phyloP scores from a whole-genome alignment of 2,329 filamentous ascomycete species.

The Colletotrichum tamarilloi region DNA sequence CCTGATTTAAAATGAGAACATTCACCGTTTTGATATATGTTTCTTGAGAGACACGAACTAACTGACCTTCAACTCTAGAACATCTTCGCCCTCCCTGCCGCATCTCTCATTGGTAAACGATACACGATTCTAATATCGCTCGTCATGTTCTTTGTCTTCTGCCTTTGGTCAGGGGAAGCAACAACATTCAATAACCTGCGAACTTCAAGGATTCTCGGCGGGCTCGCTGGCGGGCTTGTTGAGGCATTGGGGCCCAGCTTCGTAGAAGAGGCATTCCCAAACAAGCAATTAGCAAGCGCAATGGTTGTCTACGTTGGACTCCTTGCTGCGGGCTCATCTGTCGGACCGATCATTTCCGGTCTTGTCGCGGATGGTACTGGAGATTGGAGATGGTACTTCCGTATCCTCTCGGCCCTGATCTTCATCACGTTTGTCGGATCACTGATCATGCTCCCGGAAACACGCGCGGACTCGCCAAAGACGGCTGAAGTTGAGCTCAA shows the following conservation, averaged over 20 bases:
- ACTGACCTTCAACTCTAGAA: slow-evolving; percentile 21
- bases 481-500: background rate
- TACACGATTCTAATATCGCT: slow-evolving; percentile 39
- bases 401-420: slow-evolving; percentile 31
- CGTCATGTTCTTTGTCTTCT: slow-evolving; percentile 32
- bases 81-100: slow-evolving; percentile 31
- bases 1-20: background rate
- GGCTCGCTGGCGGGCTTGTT: slow-evolving; percentile 34
- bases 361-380: slow-evolving; percentile 24
- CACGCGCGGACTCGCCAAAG: background rate
- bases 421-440: slow-evolving; percentile 34
- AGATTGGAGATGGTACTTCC: slow-evolving; percentile 38
- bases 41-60: background rate
- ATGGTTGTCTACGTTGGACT: slow-evolving; percentile 40
- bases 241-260: slow-evolving; percentile 38
- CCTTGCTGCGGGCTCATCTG: slow-evolving; percentile 36
- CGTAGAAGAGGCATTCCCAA: slow-evolving; percentile 36
- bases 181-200: slow-evolving; percentile 28
- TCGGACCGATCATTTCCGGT: slow-evolving; percentile 37
- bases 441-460: slow-evolving; percentile 38
- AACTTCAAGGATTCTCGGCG: slow-evolving; percentile 29
- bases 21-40: too few species aligned
- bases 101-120: slow-evolving; percentile 37
- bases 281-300: slow-evolving; percentile 35
- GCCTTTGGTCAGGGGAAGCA: slow-evolving; percentile 36